Percentiles rank a stretch among this genome's conserved stretches.
Conservation (phyloP, 2,329 filamentous ascomycete genomes). For the Botryotinia globosa region DNA sequence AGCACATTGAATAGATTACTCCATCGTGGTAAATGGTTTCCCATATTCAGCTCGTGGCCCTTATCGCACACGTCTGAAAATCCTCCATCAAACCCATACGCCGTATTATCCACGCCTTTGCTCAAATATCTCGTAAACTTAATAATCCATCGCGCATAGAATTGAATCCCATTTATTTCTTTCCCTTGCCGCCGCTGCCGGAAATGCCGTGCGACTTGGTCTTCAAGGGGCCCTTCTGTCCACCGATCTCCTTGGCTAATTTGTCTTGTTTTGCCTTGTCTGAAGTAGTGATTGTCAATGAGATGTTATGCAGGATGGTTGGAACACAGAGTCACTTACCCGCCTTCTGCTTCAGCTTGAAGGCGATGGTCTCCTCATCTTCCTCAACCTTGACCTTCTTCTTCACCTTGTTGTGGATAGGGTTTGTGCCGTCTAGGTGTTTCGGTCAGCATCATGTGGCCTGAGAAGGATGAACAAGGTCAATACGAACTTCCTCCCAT, state of each 20-base stretch:
- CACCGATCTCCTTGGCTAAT: slow-evolving; percentile 63
- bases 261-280: slow-evolving; percentile 74
- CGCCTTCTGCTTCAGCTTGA: slow-evolving; percentile 77
- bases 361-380: slow-evolving; percentile 84
- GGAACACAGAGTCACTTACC: slow-evolving; percentile 53
- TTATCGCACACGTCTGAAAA: slow-evolving; percentile 9
- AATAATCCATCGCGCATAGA: slow-evolving; percentile 6
- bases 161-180: slow-evolving; percentile 7
- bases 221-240: slow-evolving; percentile 76
- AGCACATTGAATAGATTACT: neutral
- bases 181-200: slow-evolving; percentile 90
- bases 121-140: slow-evolving; percentile 14
- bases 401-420: slow-evolving; percentile 70
- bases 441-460: slow-evolving; percentile 39
- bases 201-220: slow-evolving; percentile 87
- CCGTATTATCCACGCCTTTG: slow-evolving; percentile 25
- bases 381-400: slow-evolving; percentile 72
- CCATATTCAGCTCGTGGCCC: slow-evolving; percentile 5
- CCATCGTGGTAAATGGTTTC: neutral
- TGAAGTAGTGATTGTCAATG: neutral
- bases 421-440: slow-evolving; percentile 14
- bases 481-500: slow-evolving; percentile 55
- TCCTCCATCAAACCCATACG: slow-evolving; percentile 20
- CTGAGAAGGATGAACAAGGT: neutral
- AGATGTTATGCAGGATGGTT: slow-evolving; percentile 42